Base-by-base conservation (phyloP, 2,329 filamentous ascomycete species). In the Biscogniauxia sp. region DNA sequence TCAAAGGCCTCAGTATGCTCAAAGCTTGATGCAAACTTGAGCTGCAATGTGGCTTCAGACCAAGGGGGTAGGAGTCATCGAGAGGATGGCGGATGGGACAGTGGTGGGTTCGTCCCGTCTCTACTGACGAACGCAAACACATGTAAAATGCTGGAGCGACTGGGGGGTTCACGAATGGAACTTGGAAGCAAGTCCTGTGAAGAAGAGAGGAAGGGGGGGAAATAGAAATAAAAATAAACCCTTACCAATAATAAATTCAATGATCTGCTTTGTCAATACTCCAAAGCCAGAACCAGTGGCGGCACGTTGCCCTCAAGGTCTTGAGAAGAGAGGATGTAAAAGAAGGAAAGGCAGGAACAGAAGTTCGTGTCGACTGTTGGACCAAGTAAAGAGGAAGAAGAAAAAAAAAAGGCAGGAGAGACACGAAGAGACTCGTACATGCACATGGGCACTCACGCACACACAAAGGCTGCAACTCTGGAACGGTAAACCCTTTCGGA, bases 251-350 rank as follows among this genome's bases (percentile, higher is more conserved):
- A 66, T 65, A 51, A 66, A 66, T 55, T 59, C 59, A 62, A 53
- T 54, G 57, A 61, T 66, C 54, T 54, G 66, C 62, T 62, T 64
- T 57, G 37, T n/a, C n/a, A n/a, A n/a, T 62, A 66, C 63, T 65
- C 63, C 64, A 64, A 65, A 58, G 64, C 62, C 64, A 65, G 41
- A 68, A 66, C 58, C 64, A 66, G 64, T 65, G 61, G 62, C 66
- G 65, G 61, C 55, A 32, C 58, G 55, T 59, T 61, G 60, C 57
- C 66, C 62, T 61, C 58, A 61, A 64, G 66, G 62, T 66, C 63
- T 61, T 67, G 64, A 64, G 55, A 61, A 66, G 41, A 56, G 57
- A 63, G 61, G 65, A 63, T 64, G 66, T 60, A 53, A 62, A 49
- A 54, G 51, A 58, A 32, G 26, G 55, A 53, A 58, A 23, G 28